These are phyloP conservation scores for Calonectria henricotiae DNA, from an alignment of 2,329 filamentous ascomycete genomes.

Conservation along the genomic window DNA sequence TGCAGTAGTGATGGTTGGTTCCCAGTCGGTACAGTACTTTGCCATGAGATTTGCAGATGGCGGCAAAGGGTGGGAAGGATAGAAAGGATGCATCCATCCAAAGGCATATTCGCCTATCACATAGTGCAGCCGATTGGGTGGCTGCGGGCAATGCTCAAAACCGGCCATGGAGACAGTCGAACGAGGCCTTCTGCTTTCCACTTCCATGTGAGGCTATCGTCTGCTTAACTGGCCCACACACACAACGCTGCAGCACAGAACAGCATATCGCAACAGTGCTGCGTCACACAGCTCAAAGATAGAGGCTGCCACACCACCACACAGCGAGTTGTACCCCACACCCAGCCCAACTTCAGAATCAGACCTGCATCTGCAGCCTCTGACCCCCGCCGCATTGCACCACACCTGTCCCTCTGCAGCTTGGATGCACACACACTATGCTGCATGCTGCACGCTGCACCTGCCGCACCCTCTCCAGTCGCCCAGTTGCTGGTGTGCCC, in stretches of 20 bases:
- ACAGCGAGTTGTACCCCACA: constrained; percentile 24
- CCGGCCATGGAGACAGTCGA: constrained; percentile 3
- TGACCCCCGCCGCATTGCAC: constrained; percentile 34
- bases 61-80: neutral
- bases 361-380: constrained; percentile 36
- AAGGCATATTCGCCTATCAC: neutral
- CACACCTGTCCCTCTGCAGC: constrained; percentile 30
- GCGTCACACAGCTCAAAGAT: constrained; percentile 28
- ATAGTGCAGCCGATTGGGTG: neutral
- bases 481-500: constrained; percentile 21
- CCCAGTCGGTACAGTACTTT: neutral
- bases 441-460: constrained; percentile 23
- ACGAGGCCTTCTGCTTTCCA: constrained; percentile 18
- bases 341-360: constrained; percentile 31
- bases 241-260: constrained; percentile 26
- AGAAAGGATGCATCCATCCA: neutral
- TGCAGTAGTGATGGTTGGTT: neutral
- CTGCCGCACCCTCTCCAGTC: constrained; percentile 29
- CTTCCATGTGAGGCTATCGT: constrained; percentile 25
- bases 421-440: constrained; percentile 20
- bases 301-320: constrained; percentile 24
- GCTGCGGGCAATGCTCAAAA: constrained; percentile 4
- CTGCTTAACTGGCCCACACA: constrained; percentile 22
- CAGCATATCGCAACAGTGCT: constrained; percentile 26
- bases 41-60: too few relatives aligned